Percentiles rank a stretch among this genome's conserved stretches.
These are phyloP conservation scores for Fusarium sp. DNA, from an alignment of 2,329 filamentous ascomycete genomes.

Conservation along the genomic window DNA sequence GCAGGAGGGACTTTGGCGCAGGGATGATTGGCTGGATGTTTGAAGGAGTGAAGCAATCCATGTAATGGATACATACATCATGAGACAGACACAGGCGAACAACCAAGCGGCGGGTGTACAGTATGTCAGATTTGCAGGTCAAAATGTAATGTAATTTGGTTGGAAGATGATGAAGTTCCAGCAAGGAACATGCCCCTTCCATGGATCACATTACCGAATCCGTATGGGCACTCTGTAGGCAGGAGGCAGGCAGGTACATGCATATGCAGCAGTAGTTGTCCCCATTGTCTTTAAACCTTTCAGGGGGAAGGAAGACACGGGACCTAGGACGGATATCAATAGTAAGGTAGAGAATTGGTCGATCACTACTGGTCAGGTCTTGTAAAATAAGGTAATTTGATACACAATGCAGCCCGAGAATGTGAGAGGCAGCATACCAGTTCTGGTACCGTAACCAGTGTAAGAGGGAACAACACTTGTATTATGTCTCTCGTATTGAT, in stretches of 20 bases:
- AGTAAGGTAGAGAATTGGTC: conserved; percentile 12
- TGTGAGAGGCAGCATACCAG: not conserved
- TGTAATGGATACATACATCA: conserved; percentile 31
- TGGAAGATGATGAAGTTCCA: conserved; percentile 3
- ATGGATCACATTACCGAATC: not conserved
- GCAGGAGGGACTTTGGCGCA: conserved; percentile 26
- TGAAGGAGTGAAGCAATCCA: conserved; percentile 36
- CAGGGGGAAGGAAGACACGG: conserved; percentile 13
- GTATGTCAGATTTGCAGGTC: conserved; percentile 27
- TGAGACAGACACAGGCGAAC: conserved; percentile 34
- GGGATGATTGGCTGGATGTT: conserved; percentile 20
- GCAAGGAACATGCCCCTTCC: conserved; percentile 3
- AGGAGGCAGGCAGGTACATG: not conserved
- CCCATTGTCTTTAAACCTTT: conserved; percentile 17
- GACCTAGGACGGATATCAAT: conserved; percentile 9
- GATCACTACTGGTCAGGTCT: conserved; percentile 17
- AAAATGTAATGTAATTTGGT: conserved; percentile 7
- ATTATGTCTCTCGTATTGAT: not conserved
- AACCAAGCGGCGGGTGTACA: conserved; percentile 1
- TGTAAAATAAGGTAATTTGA: conserved; percentile 3
- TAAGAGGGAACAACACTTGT: not conserved
- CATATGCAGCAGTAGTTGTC: conserved; percentile 12
- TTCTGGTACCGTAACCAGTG: not conserved
- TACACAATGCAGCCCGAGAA: conserved; percentile 10
- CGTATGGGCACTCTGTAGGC: not conserved